These are phyloP conservation scores for Colletotrichum nymphaeae DNA, from an alignment of 2,329 filamentous ascomycete species.

Conservation along the genomic window DNA sequence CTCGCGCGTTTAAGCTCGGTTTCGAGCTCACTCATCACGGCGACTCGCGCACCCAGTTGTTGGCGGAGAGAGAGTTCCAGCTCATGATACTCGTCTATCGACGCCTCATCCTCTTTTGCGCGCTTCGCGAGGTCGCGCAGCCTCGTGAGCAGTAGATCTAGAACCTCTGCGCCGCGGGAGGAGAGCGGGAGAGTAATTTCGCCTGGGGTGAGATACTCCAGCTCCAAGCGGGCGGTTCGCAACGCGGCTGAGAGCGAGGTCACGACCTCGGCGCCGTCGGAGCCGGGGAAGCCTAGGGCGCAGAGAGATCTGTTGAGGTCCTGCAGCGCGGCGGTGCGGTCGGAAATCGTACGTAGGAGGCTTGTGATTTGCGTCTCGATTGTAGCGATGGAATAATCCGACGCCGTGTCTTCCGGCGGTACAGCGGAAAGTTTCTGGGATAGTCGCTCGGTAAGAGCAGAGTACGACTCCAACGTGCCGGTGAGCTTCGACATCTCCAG, in stretches of 20 bases:
- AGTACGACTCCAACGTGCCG: constrained; percentile 59
- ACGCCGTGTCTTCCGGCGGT: constrained; percentile 34
- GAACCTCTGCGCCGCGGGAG: constrained; percentile 64
- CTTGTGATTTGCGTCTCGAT: constrained; percentile 56
- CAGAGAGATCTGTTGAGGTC: constrained; percentile 58
- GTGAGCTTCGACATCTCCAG: constrained; percentile 61
- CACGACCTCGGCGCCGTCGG: constrained; percentile 61
- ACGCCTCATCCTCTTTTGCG: constrained; percentile 60
- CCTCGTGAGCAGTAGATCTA: constrained; percentile 64
- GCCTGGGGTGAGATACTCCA: constrained; percentile 71
- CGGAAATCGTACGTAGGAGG: constrained; percentile 58
- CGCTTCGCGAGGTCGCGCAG: constrained; percentile 61
- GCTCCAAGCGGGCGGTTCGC: constrained; percentile 67
- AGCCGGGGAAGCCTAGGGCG: constrained; percentile 62
- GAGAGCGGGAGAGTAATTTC: constrained; percentile 65
- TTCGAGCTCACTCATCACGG: constrained; percentile 61
- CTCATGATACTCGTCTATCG: constrained; percentile 70
- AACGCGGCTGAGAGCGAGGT: constrained; percentile 60
- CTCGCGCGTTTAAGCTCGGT: constrained; percentile 52
- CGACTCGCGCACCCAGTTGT: constrained; percentile 65
- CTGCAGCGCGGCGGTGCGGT: constrained; percentile 59
- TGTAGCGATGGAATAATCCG: constrained; percentile 25
- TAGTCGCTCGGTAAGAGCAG: constrained; percentile 52
- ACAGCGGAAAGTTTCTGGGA: constrained; percentile 48
- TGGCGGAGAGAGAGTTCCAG: constrained; percentile 66